These are phyloP conservation scores for Xylariaceae sp. DNA, from an alignment of 2,329 filamentous ascomycete genomes.

Conservation along the genomic window DNA sequence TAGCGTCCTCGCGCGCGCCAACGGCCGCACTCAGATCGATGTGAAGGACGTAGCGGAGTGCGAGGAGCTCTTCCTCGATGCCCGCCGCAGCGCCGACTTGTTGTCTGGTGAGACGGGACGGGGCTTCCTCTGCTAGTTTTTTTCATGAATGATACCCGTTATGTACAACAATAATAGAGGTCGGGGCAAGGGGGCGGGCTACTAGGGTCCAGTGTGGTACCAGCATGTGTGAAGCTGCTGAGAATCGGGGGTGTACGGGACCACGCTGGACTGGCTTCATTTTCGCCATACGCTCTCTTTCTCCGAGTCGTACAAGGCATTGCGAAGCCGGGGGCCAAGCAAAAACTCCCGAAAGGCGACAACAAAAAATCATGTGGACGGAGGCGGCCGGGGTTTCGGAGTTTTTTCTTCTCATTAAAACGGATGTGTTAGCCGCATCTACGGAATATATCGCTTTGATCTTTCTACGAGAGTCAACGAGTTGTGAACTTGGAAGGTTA, in stretches of 20 bases:
- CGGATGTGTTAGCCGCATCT: constrained; percentile 6
- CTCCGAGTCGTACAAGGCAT: constrained; percentile 13
- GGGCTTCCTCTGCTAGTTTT: constrained; percentile 56
- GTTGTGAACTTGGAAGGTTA: too few relatives aligned
- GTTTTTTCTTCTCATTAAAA: constrained; percentile 11
- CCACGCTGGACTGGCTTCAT: constrained; percentile 3
- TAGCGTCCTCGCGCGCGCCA: constrained; percentile 82
- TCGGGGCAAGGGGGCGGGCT: neutral
- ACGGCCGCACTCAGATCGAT: constrained; percentile 71
- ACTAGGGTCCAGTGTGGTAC: neutral
- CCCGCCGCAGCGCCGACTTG: constrained; percentile 68
- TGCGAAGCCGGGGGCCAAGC: constrained; percentile 5
- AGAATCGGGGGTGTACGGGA: neutral
- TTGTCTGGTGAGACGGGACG: constrained; percentile 57
- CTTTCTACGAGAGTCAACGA: constrained; percentile 1
- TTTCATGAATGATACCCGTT: neutral
- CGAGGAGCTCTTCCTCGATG: constrained; percentile 79
- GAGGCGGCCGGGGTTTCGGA: constrained; percentile 19
- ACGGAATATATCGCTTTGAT: neutral
- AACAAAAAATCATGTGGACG: constrained; percentile 11
- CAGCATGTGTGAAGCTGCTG: neutral
- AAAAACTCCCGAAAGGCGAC: constrained; percentile 15
- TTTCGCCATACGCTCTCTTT: constrained; percentile 1
- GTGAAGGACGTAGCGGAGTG: constrained; percentile 73
- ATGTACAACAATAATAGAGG: constrained; percentile 14